Conservation (phyloP, 257 asterid genomes). For the Apocynum venetum region DNA sequence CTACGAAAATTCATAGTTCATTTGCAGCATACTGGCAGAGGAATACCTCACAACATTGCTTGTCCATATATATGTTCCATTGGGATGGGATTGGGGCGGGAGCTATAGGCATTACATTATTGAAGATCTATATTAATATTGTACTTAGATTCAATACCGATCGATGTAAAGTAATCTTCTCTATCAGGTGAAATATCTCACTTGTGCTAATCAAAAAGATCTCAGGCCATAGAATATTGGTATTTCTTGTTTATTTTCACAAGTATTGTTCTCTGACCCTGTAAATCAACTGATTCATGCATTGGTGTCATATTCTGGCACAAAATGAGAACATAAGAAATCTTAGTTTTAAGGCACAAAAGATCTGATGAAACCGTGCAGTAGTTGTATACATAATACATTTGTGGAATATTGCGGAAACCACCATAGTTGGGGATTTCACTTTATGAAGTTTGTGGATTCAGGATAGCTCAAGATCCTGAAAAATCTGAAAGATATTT, state of each 20-base stretch:
- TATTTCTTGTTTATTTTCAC: neutral
- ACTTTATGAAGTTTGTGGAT: neutral
- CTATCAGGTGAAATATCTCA: no score
- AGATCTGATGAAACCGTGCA: neutral
- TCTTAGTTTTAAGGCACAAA: neutral
- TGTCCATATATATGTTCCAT: neutral
- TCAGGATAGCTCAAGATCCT: neutral
- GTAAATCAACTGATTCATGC: neutral
- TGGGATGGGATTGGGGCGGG: neutral
- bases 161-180: neutral
- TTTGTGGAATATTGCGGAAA: neutral
- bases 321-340: neutral
- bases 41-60: neutral
- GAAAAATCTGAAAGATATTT: neutral
- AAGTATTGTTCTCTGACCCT: neutral
- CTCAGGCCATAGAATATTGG: no score
- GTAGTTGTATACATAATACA: neutral
- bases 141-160: neutral
- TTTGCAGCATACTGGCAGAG: neutral
- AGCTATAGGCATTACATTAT: neutral
- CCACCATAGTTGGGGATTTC: neutral
- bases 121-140: neutral
- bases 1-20: neutral
- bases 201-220: neutral
- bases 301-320: neutral